These are phyloP conservation scores for Boletus bicolor DNA, from an alignment of 768 basidiomycete genomes.

Conservation along the genomic window DNA sequence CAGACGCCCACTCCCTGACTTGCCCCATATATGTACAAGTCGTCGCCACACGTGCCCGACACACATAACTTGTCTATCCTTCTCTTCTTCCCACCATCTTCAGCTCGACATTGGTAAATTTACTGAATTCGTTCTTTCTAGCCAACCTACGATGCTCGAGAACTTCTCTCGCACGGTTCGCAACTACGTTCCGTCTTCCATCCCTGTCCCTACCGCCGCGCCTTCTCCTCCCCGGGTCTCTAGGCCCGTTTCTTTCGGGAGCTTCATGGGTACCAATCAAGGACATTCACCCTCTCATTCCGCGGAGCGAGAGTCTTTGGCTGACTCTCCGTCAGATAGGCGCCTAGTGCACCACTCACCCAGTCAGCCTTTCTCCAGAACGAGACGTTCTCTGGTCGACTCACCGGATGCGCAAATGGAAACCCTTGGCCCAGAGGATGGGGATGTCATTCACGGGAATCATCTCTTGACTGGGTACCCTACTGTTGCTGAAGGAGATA, in stretches of 20 bases:
- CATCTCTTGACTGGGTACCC: conserved; percentile 27
- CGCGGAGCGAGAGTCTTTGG: conserved; percentile 9
- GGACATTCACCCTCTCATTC: conserved; percentile 13
- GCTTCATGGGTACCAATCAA: conserved; percentile 34
- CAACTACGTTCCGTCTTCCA: conserved; percentile 51
- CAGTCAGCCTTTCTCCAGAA: conserved; percentile 7
- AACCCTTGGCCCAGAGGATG: conserved; percentile 23
- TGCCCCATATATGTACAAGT: conserved; percentile 15
- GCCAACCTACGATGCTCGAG: conserved; percentile 50
- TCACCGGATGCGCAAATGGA: conserved; percentile 15
- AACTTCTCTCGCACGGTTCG: conserved; percentile 52
- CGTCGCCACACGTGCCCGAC: conserved; percentile 16
- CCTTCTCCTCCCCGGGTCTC: conserved; percentile 51
- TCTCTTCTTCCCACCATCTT: not conserved
- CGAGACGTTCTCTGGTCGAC: conserved; percentile 3
- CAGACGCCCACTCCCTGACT: not conserved
- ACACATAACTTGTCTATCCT: not conserved
- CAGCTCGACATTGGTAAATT: not conserved
- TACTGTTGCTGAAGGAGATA: conserved; percentile 30
- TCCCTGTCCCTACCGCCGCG: conserved; percentile 44
- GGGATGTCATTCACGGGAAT: conserved; percentile 13
- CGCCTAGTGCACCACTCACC: conserved; percentile 8
- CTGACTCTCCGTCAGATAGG: conserved; percentile 7
- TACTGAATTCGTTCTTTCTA: conserved; percentile 26
- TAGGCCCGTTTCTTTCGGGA: conserved; percentile 46